Evolutionary conservation across 2,329 filamentous ascomycete species (phyloP).

Genomic region (Pseudopithomyces maydicus): DNA sequence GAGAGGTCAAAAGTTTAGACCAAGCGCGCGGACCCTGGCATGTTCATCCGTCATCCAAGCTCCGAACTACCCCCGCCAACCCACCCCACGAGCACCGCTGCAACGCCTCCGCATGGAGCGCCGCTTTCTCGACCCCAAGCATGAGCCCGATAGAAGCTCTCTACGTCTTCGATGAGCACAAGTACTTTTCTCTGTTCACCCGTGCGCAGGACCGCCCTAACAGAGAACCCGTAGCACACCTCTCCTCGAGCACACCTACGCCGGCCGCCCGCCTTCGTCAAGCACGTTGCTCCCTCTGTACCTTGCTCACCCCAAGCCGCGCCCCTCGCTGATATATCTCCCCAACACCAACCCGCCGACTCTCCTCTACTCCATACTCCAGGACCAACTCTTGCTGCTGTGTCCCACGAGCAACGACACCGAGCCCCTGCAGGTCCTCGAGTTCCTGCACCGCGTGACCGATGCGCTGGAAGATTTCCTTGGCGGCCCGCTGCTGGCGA

Average conservation of each 20-base stretch:
- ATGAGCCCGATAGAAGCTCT: constrained; percentile 87
- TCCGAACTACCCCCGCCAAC: constrained; percentile 33
- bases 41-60: constrained; percentile 8
- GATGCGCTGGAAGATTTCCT: constrained; percentile 95
- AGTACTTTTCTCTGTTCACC: constrained; percentile 59
- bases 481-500: constrained; percentile 80
- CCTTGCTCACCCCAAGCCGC: constrained; percentile 78
- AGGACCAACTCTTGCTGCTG: constrained; percentile 85
- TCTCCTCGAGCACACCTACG: constrained; percentile 88
- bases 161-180: constrained; percentile 95
- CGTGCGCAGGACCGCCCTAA: constrained; percentile 10
- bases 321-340: constrained; percentile 85
- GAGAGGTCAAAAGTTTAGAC: not conserved
- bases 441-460: constrained; percentile 91
- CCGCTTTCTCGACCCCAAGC: constrained; percentile 20
- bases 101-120: constrained; percentile 20
- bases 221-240: constrained; percentile 66
- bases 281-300: constrained; percentile 82
- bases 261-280: constrained; percentile 77
- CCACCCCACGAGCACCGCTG: constrained; percentile 4
- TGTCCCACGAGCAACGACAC: constrained; percentile 84
- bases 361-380: constrained; percentile 83
- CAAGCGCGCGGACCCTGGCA: constrained; percentile 2
- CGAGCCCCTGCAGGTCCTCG: constrained; percentile 86
- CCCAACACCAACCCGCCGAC: constrained; percentile 82